These are phyloP conservation scores for Beta macrorhiza DNA, from an alignment of 179 eudicot genomes.

Conservation along the genomic window DNA sequence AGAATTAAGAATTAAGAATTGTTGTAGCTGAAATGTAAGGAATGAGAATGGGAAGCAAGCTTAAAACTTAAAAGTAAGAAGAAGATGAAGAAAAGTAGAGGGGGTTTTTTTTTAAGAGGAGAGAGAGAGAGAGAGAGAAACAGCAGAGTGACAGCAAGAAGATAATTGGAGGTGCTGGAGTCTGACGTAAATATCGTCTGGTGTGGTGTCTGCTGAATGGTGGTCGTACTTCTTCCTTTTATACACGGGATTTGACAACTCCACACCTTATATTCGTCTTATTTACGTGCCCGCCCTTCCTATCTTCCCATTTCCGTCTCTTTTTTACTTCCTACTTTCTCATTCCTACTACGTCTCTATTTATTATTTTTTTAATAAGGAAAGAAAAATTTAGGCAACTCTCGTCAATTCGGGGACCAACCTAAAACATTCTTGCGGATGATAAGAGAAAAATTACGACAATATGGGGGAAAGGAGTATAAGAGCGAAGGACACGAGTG, in stretches of 20 bases:
- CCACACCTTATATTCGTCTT: not conserved
- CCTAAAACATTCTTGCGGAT: no score
- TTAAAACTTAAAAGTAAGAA: not conserved
- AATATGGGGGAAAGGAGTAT: no score
- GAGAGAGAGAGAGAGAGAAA: conserved; percentile 19
- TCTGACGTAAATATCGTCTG: no score
- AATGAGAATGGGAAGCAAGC: not conserved
- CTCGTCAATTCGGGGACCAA: no score
- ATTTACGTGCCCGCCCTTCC: conserved; percentile 9
- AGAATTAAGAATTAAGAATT: not conserved
- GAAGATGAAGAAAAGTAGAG: not conserved
- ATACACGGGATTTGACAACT: not conserved
- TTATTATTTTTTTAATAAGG: no score
- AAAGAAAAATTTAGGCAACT: no score
- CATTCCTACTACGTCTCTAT: no score
- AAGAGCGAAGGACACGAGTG: no score
- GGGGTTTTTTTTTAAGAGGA: not conserved
- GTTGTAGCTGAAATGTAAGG: not conserved
- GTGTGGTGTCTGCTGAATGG: not conserved
- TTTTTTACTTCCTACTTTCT: not conserved
- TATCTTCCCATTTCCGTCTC: not conserved
- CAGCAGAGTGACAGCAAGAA: conserved; percentile 14
- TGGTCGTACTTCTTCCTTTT: not conserved
- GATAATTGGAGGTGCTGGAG: not conserved
- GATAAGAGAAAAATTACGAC: no score